Evolutionary conservation across 2,329 filamentous ascomycete genomes (phyloP).

Genomic region (Anisogramma anomala): DNA sequence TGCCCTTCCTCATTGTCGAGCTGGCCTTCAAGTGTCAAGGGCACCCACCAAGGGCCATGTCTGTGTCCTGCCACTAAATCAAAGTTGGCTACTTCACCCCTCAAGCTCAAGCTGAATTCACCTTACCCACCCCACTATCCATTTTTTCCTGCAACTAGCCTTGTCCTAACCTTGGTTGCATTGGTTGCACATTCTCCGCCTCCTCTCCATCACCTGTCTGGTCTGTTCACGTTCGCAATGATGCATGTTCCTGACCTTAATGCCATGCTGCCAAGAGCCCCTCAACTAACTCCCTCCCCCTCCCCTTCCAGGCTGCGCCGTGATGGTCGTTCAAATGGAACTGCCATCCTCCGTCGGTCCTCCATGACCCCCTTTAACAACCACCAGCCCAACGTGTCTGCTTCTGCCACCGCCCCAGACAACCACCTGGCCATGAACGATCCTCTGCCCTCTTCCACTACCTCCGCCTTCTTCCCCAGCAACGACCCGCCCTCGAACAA

Average conservation of each 20-base stretch:
- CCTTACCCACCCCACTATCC: neutral
- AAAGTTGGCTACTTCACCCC: neutral
- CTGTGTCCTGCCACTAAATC: neutral
- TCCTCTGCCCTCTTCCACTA: neutral
- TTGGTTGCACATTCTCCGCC: neutral
- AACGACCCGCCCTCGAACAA: conserved; percentile 24
- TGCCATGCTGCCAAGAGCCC: too few relatives aligned
- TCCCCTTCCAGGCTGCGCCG: conserved; percentile 39
- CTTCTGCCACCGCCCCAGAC: conserved; percentile 12
- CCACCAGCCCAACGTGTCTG: conserved; percentile 15
- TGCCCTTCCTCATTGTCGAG: neutral
- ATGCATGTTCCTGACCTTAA: too few relatives aligned
- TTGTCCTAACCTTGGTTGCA: neutral
- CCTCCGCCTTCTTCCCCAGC: conserved; percentile 6
- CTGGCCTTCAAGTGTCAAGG: neutral
- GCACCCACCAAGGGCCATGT: neutral
- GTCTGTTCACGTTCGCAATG: too few relatives aligned
- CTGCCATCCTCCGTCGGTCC: conserved; percentile 51
- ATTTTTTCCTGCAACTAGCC: too few relatives aligned
- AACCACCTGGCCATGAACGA: conserved; percentile 14
- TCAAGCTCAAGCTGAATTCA: neutral
- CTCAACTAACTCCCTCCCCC: neutral
- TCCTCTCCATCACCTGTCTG: neutral
- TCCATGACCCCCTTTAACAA: conserved; percentile 43
- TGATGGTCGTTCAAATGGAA: conserved; percentile 49